These are phyloP conservation scores for Adiantum capillusveneris DNA, from an alignment of 75 land plant species.

Conservation along the genomic window DNA sequence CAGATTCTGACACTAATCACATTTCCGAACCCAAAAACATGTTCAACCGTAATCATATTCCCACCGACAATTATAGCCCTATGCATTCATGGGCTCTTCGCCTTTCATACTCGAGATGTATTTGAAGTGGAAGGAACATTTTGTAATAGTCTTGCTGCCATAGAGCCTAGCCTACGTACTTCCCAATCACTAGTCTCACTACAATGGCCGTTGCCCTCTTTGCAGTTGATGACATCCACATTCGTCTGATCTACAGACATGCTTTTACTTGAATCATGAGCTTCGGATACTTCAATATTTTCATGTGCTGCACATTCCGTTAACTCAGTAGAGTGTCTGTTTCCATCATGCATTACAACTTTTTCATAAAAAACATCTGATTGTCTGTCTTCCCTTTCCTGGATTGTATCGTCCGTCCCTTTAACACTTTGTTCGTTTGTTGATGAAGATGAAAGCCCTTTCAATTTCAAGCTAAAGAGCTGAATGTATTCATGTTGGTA, in stretches of 20 bases:
- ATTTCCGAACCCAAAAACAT: too few species aligned
- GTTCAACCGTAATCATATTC: too few species aligned
- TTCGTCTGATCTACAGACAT: background rate
- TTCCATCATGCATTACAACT: background rate
- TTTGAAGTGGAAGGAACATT: conserved; percentile 37
- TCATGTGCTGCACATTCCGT: background rate
- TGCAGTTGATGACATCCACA: background rate
- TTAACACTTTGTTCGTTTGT: background rate
- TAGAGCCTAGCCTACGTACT: conserved; percentile 58
- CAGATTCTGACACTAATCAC: too few species aligned
- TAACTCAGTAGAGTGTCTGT: too few species aligned
- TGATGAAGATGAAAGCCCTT: conserved; percentile 13
- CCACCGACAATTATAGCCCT: too few species aligned
- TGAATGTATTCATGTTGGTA: conserved; percentile 81
- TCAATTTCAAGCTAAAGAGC: conserved; percentile 50
- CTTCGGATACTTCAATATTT: background rate
- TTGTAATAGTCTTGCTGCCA: conserved; percentile 76
- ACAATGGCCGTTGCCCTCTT: background rate
- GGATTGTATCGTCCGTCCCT: background rate
- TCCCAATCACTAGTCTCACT: conserved; percentile 52
- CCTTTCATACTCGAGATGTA: too few species aligned
- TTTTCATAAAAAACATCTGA: background rate
- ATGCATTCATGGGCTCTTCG: too few species aligned
- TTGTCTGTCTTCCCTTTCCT: background rate
- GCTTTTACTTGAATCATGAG: background rate